These are phyloP conservation scores for Aureobasidium sp. DNA, from an alignment of 2,329 filamentous ascomycete genomes.

Conservation along the genomic window DNA sequence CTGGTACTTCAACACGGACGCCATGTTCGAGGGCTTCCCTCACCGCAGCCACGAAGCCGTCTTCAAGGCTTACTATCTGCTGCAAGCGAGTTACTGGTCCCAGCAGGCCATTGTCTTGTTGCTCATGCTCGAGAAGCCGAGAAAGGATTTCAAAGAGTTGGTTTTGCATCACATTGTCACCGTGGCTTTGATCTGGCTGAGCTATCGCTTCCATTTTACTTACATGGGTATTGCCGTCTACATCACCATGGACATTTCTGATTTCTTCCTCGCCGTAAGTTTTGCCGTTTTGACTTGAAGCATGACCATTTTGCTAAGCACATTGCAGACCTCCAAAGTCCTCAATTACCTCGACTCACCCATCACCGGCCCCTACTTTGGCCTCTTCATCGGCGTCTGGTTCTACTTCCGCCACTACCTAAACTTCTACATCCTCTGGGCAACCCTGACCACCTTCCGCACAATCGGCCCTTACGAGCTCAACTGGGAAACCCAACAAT, in stretches of 20 bases:
- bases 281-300: neutral
- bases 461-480: slow-evolving; percentile 68
- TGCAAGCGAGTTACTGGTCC: slow-evolving; percentile 91
- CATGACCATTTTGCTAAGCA: neutral
- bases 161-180: slow-evolving; percentile 89
- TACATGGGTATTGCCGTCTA: slow-evolving; percentile 92
- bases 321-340: slow-evolving; percentile 69
- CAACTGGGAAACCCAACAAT: slow-evolving; percentile 69
- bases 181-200: slow-evolving; percentile 71
- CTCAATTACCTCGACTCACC: slow-evolving; percentile 82
- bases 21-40: slow-evolving; percentile 85
- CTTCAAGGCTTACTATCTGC: slow-evolving; percentile 95
- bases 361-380: slow-evolving; percentile 78
- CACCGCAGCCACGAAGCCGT: slow-evolving; percentile 70
- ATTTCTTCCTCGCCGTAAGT: slow-evolving; percentile 88
- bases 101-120: slow-evolving; percentile 87
- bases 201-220: slow-evolving; percentile 94
- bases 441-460: slow-evolving; percentile 66
- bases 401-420: slow-evolving; percentile 84
- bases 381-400: slow-evolving; percentile 74
- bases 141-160: slow-evolving; percentile 92
- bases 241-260: slow-evolving; percentile 87
- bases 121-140: slow-evolving; percentile 81
- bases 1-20: slow-evolving; percentile 90
- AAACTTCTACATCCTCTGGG: slow-evolving; percentile 70